Conservation (phyloP, 345 rosid species). For the Litchi chinensis region DNA sequence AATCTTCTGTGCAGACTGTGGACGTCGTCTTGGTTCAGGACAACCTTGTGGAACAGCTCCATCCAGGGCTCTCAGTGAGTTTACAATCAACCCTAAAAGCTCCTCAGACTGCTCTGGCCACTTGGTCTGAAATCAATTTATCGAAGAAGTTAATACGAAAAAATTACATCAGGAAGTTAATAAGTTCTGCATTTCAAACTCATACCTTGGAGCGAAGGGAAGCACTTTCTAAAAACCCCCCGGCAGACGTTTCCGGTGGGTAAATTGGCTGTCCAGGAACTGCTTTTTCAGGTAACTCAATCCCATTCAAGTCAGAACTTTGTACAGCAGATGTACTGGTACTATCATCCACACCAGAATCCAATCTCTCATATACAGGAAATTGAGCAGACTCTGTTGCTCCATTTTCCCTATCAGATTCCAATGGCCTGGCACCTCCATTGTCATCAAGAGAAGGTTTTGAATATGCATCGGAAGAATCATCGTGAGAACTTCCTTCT, state of each 20-base stretch:
- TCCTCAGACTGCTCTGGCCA: conserved; percentile 99
- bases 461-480: conserved; percentile 46
- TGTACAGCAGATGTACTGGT: conserved; percentile 66
- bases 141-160: conserved; percentile 28
- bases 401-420: conserved; percentile 69
- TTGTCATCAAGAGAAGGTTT: conserved; percentile 53
- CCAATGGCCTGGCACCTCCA: conserved; percentile 52
- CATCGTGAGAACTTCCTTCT: conserved; percentile 62
- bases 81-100: conserved; percentile 91
- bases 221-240: conserved; percentile 56
- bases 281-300: conserved; percentile 51
- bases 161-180: conserved; percentile 23
- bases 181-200: conserved; percentile 15
- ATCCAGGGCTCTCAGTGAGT: conserved; percentile 92
- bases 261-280: conserved; percentile 57
- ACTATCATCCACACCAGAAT: conserved; percentile 67
- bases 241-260: conserved; percentile 67
- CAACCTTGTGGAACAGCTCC: conserved; percentile 96
- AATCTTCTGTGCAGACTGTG: conserved; percentile 92
- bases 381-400: conserved; percentile 55
- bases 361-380: conserved; percentile 73
- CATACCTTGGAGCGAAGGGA: conserved; percentile 75
- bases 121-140: conserved; percentile 66
- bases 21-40: conserved; percentile 93
- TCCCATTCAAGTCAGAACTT: conserved; percentile 65